These are phyloP conservation scores for Sequoia sempervirens DNA, from an alignment of 75 land plant genomes.

Conservation along the genomic window DNA sequence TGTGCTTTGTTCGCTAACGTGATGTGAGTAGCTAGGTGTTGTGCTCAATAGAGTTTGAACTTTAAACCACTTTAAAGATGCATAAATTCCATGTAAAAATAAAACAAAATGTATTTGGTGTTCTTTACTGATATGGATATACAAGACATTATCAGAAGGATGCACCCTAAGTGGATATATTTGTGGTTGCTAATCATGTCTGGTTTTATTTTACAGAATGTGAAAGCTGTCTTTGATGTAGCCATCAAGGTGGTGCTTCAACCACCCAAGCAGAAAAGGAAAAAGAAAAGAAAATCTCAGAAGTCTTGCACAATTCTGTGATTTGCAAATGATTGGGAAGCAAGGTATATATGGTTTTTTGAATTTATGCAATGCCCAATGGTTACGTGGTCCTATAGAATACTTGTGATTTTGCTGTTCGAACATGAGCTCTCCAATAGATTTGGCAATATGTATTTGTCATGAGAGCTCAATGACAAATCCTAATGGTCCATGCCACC, in stretches of 20 bases:
- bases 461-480: slow-evolving; percentile 7
- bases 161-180: background rate
- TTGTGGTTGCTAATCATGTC: background rate
- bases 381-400: background rate
- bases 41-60: no score
- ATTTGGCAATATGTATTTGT: slow-evolving; percentile 1
- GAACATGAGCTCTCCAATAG: background rate
- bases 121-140: no score
- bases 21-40: no score
- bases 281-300: slow-evolving; percentile 62
- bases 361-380: background rate
- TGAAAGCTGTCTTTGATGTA: slow-evolving; percentile 66
- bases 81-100: no score
- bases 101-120: no score
- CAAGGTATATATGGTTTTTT: background rate
- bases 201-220: slow-evolving; percentile 43
- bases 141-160: no score
- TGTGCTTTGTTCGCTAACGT: background rate
- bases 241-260: slow-evolving; percentile 70
- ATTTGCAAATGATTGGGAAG: slow-evolving; percentile 10
- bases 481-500: background rate
- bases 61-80: no score
- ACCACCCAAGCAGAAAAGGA: slow-evolving; percentile 61
- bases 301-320: slow-evolving; percentile 61
- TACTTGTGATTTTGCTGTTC: slow-evolving; percentile 3